Conservation (phyloP, 2,329 filamentous ascomycete genomes). For the Huntiella omanensis region DNA sequence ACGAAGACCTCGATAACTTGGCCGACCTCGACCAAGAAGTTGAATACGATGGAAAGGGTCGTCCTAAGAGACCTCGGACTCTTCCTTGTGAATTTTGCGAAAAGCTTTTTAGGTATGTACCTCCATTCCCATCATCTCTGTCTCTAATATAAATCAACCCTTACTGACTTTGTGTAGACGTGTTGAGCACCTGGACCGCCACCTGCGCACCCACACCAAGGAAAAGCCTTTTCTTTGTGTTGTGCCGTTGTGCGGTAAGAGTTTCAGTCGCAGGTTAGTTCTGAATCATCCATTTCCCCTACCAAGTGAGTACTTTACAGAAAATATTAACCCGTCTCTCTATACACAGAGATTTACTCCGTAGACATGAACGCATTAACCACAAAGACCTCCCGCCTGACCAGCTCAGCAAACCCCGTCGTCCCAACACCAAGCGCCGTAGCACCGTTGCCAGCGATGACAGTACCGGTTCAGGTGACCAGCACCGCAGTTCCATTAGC, state of each 20-base stretch:
- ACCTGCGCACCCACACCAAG: slow-evolving; percentile 45
- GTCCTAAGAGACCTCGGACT: slow-evolving; percentile 40
- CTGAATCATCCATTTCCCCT: not conserved
- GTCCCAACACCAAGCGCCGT: not conserved
- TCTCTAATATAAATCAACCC: slow-evolving; percentile 5
- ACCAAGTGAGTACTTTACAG: not conserved
- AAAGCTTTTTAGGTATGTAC: slow-evolving; percentile 40
- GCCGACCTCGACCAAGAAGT: no score
- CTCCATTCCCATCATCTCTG: not conserved
- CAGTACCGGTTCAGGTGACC: not conserved
- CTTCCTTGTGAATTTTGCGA: slow-evolving; percentile 44
- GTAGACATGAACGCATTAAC: slow-evolving; percentile 45
- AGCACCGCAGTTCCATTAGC: no score
- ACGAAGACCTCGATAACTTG: no score
- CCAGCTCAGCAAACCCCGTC: slow-evolving; percentile 20
- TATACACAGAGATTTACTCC: slow-evolving; percentile 35
- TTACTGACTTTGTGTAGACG: slow-evolving; percentile 23
- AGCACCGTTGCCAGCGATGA: no score
- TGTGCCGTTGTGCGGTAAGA: slow-evolving; percentile 42
- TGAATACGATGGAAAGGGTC: slow-evolving; percentile 25
- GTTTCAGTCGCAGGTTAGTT: slow-evolving; percentile 40
- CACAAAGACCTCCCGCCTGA: slow-evolving; percentile 28
- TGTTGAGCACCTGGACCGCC: slow-evolving; percentile 45
- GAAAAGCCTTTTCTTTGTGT: slow-evolving; percentile 44
- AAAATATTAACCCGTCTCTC: not conserved